Evolutionary conservation across 1,284 basidiomycete genomes (phyloP).

Genomic region (Ganoderma boninense): DNA sequence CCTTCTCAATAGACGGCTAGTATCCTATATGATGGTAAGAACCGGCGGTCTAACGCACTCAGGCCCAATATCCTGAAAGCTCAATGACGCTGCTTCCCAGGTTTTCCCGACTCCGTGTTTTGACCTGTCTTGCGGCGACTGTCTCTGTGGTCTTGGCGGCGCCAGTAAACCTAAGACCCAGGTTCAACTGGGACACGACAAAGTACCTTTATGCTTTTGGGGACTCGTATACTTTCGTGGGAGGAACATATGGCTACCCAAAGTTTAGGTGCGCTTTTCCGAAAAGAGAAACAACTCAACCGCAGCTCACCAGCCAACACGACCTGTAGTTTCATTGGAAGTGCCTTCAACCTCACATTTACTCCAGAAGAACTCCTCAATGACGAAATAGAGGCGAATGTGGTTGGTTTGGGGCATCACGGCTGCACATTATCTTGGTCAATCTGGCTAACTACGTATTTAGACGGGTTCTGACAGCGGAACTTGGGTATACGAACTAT

Average conservation of each 20-base stretch:
- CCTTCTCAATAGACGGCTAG: neutral
- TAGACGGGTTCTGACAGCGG: slow-evolving; percentile 63
- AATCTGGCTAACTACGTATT: neutral
- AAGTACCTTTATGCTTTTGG: slow-evolving; percentile 60
- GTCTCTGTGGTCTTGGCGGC: neutral
- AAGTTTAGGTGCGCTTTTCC: slow-evolving; percentile 54
- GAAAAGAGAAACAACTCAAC: neutral
- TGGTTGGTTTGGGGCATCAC: slow-evolving; percentile 41
- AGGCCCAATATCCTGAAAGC: neutral
- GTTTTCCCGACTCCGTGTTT: neutral
- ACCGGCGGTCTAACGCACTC: neutral
- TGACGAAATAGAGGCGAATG: slow-evolving; percentile 55
- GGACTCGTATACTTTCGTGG: slow-evolving; percentile 64
- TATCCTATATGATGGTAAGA: neutral
- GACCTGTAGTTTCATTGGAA: slow-evolving; percentile 56
- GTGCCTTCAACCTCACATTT: slow-evolving; percentile 52
- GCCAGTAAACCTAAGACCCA: neutral
- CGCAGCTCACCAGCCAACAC: neutral
- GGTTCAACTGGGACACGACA: slow-evolving; percentile 50
- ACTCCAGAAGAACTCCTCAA: slow-evolving; percentile 52
- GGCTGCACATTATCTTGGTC: neutral
- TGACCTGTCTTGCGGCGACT: neutral
- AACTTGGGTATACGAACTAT: slow-evolving; percentile 52
- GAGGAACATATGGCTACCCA: slow-evolving; percentile 54
- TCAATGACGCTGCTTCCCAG: neutral